Evolutionary conservation across 2,329 filamentous ascomycete genomes (phyloP), one percentile per base, ranked within the genome.

Genomic region (Fusarium equiseti): DNA sequence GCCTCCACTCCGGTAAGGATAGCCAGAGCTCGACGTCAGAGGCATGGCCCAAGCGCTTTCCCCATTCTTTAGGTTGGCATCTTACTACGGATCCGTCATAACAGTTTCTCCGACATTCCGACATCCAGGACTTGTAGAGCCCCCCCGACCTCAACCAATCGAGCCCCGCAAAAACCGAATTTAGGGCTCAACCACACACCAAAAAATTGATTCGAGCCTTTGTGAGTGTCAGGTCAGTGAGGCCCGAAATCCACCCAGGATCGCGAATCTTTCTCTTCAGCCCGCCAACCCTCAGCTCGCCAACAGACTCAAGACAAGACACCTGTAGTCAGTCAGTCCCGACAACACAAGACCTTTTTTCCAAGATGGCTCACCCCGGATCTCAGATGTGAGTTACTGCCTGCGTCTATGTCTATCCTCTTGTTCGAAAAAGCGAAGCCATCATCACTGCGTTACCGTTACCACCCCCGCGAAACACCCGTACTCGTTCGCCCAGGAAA

Each of bases 361-460:
- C 42, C 85, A 89, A 83, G 75, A 89, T 89, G 87, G 86, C 87
- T 83, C 83, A 85, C 80, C 85, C 87, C 76, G 87, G 87, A 81
- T 82, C 86, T 80, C 87, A 89, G 82, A 89, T 89, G 87, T 89
- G 83, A 87, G 87, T 84, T 65, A 49, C 59, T 61, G 66, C 29
- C 45, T 59, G 45, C 64, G 51, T 32, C 48, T 45, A 45, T 49
- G 51, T 38, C 48, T 45, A 45, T 49, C 31, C 50, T 38, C 42
- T 44, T 45, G 31, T 43, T 63, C 38, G 27, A 27, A 42, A 38
- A 52, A 50, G 52, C 45, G 59, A 61, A 59, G 38, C 54, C 59
- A 52, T 52, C 43, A 15, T 48, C 42, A 63, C 10, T 53, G n/a
- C 50, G 13, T 51, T 40, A 49, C 16, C 53, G 31, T 58, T 18